These are phyloP conservation scores for Periconia digitata DNA, from an alignment of 2,329 filamentous ascomycete genomes.

Conservation along the genomic window DNA sequence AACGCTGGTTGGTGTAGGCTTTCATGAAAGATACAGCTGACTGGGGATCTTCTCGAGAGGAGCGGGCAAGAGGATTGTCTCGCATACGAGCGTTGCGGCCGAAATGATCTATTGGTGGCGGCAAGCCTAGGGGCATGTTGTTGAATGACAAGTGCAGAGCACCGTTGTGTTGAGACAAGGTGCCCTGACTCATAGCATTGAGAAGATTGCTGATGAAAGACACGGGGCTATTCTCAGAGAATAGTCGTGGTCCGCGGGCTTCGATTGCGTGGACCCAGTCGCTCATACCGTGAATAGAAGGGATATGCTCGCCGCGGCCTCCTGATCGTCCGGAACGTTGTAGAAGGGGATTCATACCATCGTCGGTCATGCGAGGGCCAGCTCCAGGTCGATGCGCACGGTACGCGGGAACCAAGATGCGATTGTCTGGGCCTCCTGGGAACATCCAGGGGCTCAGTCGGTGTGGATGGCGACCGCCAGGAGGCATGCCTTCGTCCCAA, in stretches of 20 bases:
- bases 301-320: slow-evolving; percentile 23
- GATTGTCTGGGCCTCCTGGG: slow-evolving; percentile 54
- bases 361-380: slow-evolving; percentile 65
- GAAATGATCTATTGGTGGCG: slow-evolving; percentile 37
- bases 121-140: slow-evolving; percentile 32
- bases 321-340: slow-evolving; percentile 58
- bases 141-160: slow-evolving; percentile 57
- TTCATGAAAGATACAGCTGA: slow-evolving; percentile 76
- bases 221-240: slow-evolving; percentile 53
- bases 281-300: slow-evolving; percentile 46
- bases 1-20: slow-evolving; percentile 72
- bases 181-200: slow-evolving; percentile 54
- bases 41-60: slow-evolving; percentile 61
- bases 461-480: slow-evolving; percentile 50
- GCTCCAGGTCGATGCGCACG: slow-evolving; percentile 57
- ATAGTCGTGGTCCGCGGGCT: slow-evolving; percentile 47
- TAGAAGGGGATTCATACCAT: slow-evolving; percentile 84
- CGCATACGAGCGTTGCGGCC: slow-evolving; percentile 35
- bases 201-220: slow-evolving; percentile 61
- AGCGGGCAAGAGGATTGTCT: slow-evolving; percentile 33
- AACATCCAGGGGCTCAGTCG: slow-evolving; percentile 64
- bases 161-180: slow-evolving; percentile 43
- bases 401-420: slow-evolving; percentile 47
- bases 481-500: slow-evolving; percentile 48
- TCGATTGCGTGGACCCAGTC: slow-evolving; percentile 58